Evolutionary conservation across 495 filamentous ascomycete species (phyloP).

Genomic region (Cairneyella variabilis): DNA sequence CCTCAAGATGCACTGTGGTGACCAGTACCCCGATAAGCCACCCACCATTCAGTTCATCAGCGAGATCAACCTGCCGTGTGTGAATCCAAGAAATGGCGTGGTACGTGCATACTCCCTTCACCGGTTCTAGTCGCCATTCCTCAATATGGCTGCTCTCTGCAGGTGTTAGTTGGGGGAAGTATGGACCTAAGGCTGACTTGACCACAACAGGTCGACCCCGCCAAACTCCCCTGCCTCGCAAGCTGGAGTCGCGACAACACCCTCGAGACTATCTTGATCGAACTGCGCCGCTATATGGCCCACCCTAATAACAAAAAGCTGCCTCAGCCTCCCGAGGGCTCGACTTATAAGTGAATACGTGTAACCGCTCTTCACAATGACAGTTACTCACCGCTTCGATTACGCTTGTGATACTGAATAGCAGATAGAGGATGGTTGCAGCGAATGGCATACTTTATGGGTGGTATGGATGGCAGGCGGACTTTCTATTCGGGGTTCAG

Average conservation of each 20-base stretch:
- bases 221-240: conserved; percentile 74
- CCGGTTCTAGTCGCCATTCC: no score
- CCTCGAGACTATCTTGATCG: conserved; percentile 91
- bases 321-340: conserved; percentile 86
- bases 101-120: conserved; percentile 34
- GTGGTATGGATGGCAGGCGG: not conserved
- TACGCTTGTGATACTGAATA: not conserved
- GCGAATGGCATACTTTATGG: not conserved
- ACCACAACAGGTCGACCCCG: conserved; percentile 71
- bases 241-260: conserved; percentile 87
- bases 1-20: conserved; percentile 93
- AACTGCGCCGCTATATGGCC: conserved; percentile 95
- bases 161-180: no score
- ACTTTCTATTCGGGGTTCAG: conserved; percentile 3
- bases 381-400: not conserved
- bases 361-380: not conserved
- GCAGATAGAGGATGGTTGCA: not conserved
- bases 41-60: conserved; percentile 88
- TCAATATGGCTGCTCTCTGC: no score
- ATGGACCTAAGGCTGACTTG: no score
- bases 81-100: conserved; percentile 72
- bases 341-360: conserved; percentile 49
- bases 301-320: conserved; percentile 89
- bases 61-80: conserved; percentile 92
- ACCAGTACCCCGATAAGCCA: conserved; percentile 82